These are phyloP conservation scores for Penicillium samsonianum DNA, from an alignment of 495 filamentous ascomycete species.

Conservation along the genomic window DNA sequence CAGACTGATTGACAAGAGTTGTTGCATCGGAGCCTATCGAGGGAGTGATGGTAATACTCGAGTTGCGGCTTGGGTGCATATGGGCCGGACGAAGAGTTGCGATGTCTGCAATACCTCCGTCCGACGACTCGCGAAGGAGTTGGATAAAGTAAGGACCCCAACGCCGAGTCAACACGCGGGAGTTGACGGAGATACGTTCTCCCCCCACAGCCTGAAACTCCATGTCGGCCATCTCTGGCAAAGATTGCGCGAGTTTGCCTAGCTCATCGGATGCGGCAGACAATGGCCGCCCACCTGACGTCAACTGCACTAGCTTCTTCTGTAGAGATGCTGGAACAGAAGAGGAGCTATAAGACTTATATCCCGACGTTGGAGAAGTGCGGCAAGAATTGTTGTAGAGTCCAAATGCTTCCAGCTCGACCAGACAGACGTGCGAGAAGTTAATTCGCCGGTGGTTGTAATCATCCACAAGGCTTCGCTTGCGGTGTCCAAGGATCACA, in stretches of 20 bases:
- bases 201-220: conserved; percentile 88
- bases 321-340: conserved; percentile 57
- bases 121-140: conserved; percentile 72
- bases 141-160: conserved; percentile 97
- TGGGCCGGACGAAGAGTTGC: conserved; percentile 54
- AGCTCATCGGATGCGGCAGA: conserved; percentile 78
- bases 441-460: conserved; percentile 98
- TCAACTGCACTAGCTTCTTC: conserved; percentile 59
- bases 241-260: conserved; percentile 72
- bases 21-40: conserved; percentile 62
- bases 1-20: conserved; percentile 55
- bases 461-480: conserved; percentile 92
- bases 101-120: conserved; percentile 46
- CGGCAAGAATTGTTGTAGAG: conserved; percentile 91
- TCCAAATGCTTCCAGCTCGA: conserved; percentile 95
- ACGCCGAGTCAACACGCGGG: conserved; percentile 76
- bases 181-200: conserved; percentile 92
- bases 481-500: conserved; percentile 90
- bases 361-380: conserved; percentile 73
- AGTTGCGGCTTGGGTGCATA: conserved; percentile 62
- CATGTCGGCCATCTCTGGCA: conserved; percentile 94
- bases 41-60: conserved; percentile 82
- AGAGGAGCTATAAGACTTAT: conserved; percentile 76
- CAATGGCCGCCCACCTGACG: conserved; percentile 66
- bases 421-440: conserved; percentile 93